Evolutionary conservation across 441 rosid species (phyloP).

Genomic region (Mallotus repandus): DNA sequence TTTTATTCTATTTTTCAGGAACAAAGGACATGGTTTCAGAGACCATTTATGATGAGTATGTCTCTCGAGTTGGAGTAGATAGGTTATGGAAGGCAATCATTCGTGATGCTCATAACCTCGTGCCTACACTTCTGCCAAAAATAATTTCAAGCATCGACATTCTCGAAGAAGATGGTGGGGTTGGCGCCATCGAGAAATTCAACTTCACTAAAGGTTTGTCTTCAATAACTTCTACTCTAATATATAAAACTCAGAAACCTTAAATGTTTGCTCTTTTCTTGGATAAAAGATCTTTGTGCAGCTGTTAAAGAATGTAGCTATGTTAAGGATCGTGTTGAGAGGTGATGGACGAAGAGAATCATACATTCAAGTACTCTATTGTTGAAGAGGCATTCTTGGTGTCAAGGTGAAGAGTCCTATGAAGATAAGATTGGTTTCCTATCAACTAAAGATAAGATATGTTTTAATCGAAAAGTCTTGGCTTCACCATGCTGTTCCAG

Average conservation of each 20-base stretch:
- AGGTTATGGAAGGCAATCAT: slow-evolving; percentile 14
- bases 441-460: too few species aligned
- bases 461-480: too few species aligned
- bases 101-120: slow-evolving; percentile 12
- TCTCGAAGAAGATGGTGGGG: too few species aligned
- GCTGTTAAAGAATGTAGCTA: slow-evolving; percentile 3
- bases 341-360: too few species aligned
- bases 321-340: too few species aligned
- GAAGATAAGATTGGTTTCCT: too few species aligned
- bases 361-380: too few species aligned
- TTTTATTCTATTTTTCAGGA: background rate
- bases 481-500: too few species aligned
- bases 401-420: too few species aligned
- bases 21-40: background rate
- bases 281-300: slow-evolving; percentile 5
- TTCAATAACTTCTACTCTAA: too few species aligned
- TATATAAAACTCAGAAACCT: too few species aligned
- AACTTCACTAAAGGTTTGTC: slow-evolving; percentile 4
- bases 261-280: background rate
- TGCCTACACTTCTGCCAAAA: background rate
- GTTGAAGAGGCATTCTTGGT: too few species aligned
- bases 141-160: slow-evolving; percentile 16
- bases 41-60: background rate
- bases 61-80: background rate
- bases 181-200: slow-evolving; percentile 15